A percentile compares a stretch with the other conserved stretches of the same genome.
phyloP scores from a whole-genome alignment of 306 rosid species.

The Lathyrus tuberosus region DNA sequence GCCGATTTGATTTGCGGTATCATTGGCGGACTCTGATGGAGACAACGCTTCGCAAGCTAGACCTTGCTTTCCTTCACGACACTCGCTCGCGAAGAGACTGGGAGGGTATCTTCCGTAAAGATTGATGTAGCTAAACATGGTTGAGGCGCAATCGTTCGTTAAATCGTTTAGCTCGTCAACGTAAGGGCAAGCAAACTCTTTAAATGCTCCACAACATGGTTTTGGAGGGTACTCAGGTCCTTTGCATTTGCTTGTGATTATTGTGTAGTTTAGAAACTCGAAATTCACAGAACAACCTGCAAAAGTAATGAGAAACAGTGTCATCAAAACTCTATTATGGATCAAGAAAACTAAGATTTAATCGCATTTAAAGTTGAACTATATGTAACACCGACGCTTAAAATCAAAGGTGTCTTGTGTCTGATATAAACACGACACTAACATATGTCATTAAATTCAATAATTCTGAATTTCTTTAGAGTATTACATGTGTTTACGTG shows the following conservation, averaged over 20 bases:
- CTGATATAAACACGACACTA: no score
- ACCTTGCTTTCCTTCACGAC: slow-evolving; percentile 69
- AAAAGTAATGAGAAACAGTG: slow-evolving; percentile 28
- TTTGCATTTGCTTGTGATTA: slow-evolving; percentile 88
- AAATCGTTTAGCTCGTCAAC: slow-evolving; percentile 61
- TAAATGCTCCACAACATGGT: slow-evolving; percentile 63
- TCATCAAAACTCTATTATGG: neutral
- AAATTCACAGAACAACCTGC: slow-evolving; percentile 95
- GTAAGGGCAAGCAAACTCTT: slow-evolving; percentile 89
- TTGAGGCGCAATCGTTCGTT: slow-evolving; percentile 79
- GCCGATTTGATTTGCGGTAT: slow-evolving; percentile 42
- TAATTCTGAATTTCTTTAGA: no score
- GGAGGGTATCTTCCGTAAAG: slow-evolving; percentile 92
- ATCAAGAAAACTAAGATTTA: no score
- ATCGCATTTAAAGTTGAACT: no score
- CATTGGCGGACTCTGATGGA: slow-evolving; percentile 50
- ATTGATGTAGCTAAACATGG: slow-evolving; percentile 96
- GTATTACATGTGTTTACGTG: no score
- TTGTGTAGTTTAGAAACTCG: slow-evolving; percentile 80
- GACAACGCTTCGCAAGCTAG: slow-evolving; percentile 71
- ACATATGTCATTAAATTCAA: no score
- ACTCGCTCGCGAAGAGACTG: slow-evolving; percentile 81
- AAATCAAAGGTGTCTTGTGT: no score
- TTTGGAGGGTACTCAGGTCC: slow-evolving; percentile 74
- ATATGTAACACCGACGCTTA: no score